Percentiles rank a stretch among this genome's conserved stretches.
These are phyloP conservation scores for Reticulascus tulasneorum DNA, from an alignment of 2,329 filamentous ascomycete species.

Conservation along the genomic window DNA sequence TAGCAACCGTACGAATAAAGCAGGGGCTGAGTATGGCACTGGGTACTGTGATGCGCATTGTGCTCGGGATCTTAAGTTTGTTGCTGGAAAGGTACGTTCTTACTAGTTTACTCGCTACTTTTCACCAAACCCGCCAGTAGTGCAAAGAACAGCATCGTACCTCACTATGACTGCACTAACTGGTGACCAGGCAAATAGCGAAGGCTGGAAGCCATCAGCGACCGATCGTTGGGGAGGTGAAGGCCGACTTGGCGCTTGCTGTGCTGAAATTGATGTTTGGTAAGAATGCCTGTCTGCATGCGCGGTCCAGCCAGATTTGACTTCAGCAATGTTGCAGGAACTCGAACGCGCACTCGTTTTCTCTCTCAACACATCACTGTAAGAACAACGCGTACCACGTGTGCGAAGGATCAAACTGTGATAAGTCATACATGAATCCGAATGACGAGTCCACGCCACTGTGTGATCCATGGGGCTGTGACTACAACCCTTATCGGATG, in stretches of 20 bases:
- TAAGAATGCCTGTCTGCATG: constrained; percentile 25
- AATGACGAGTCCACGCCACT: constrained; percentile 47
- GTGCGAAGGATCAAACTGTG: constrained; percentile 15
- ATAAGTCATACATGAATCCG: constrained; percentile 35
- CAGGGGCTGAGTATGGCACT: constrained; percentile 49
- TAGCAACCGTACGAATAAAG: constrained; percentile 38
- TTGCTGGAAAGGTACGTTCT: constrained; percentile 33
- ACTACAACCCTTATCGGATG: constrained; percentile 62
- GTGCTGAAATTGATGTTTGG: constrained; percentile 57
- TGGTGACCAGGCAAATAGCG: constrained; percentile 27
- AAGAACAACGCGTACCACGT: background rate
- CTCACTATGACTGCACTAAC: background rate
- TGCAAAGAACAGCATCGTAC: too few relatives aligned
- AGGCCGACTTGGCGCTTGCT: constrained; percentile 47
- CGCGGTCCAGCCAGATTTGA: too few relatives aligned
- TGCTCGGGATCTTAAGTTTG: constrained; percentile 42
- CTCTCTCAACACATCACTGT: background rate
- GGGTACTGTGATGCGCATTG: constrained; percentile 48
- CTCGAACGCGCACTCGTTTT: constrained; percentile 52
- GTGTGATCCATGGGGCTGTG: constrained; percentile 63
- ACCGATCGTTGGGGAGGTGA: constrained; percentile 48
- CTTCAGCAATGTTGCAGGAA: constrained; percentile 10
- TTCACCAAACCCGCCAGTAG: too few relatives aligned
- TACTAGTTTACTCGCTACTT: too few relatives aligned
- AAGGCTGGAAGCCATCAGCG: constrained; percentile 40